Evolutionary conservation across 1,284 basidiomycete species (phyloP).

Genomic region (Ceratobasidium sp.): DNA sequence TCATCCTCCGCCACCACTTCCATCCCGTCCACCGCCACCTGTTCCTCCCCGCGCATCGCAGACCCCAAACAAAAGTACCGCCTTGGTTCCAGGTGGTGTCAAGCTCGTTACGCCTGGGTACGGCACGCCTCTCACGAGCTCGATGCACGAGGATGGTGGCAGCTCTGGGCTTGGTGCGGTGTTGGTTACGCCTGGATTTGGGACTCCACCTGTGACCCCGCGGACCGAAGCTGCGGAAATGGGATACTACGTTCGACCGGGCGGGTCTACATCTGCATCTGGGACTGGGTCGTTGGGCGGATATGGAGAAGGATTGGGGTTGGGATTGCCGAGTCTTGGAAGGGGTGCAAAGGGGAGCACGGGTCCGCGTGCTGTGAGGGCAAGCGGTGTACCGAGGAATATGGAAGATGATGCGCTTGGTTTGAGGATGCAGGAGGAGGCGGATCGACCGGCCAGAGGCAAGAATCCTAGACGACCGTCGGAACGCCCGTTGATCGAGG

Average conservation of each 20-base stretch:
- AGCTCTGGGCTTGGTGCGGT: background rate
- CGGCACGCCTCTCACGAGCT: background rate
- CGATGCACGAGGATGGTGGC: background rate
- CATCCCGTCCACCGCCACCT: constrained; percentile 15
- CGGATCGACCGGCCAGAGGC: constrained; percentile 30
- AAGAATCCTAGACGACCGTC: constrained; percentile 45
- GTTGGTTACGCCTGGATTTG: background rate
- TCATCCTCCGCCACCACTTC: too few relatives aligned
- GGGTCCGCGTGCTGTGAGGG: constrained; percentile 6
- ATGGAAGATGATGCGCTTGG: constrained; percentile 16
- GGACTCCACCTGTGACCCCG: constrained; percentile 31
- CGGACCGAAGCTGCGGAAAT: constrained; percentile 22
- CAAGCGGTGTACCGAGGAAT: background rate
- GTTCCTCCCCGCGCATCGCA: constrained; percentile 24
- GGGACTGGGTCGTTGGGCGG: constrained; percentile 7
- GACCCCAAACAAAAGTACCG: background rate
- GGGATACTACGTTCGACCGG: constrained; percentile 20
- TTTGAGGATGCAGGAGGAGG: background rate
- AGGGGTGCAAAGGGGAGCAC: constrained; percentile 21
- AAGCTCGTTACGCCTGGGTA: background rate
- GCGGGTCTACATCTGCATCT: background rate
- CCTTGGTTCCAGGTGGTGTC: too few relatives aligned
- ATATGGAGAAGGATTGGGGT: constrained; percentile 33
- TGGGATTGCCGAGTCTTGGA: constrained; percentile 35
- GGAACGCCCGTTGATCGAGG: constrained; percentile 31